phyloP scores from a whole-genome alignment of 169 alveolate genomes.

The Eimeria zaria region DNA sequence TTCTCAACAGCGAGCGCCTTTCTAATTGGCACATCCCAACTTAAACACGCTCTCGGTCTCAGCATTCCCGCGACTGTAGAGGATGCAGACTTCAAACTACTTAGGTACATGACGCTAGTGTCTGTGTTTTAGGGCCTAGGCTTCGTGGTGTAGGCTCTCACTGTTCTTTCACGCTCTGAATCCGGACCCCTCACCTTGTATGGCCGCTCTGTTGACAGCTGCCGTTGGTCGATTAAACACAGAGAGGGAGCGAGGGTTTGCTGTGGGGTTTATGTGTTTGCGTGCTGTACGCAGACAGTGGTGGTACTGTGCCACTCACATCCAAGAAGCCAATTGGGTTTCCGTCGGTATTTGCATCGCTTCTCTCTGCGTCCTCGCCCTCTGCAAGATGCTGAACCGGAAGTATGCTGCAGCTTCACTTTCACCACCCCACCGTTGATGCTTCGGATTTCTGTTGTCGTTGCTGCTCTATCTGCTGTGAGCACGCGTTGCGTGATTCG shows the following conservation, averaged over 20 bases:
- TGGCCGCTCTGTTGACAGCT: not conserved
- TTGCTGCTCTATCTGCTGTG: not conserved
- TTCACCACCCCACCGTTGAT: too few relatives aligned
- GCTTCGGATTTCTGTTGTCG: not conserved
- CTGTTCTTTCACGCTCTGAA: not conserved
- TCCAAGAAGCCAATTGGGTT: slow-evolving; percentile 71
- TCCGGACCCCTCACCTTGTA: not conserved
- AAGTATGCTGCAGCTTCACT: not conserved
- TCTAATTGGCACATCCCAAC: slow-evolving; percentile 85
- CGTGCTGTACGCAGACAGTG: slow-evolving; percentile 80
- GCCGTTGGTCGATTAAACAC: not conserved
- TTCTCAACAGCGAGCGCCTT: slow-evolving; percentile 86
- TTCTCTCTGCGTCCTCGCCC: slow-evolving; percentile 61
- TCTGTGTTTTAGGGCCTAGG: not conserved
- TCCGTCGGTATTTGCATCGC: slow-evolving; percentile 75
- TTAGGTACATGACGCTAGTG: not conserved
- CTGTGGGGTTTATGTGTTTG: not conserved
- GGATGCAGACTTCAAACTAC: slow-evolving; percentile 80
- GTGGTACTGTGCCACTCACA: slow-evolving; percentile 83
- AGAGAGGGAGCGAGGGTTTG: not conserved
- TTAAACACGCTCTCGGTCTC: slow-evolving; percentile 74
- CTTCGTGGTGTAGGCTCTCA: not conserved
- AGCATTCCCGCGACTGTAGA: slow-evolving; percentile 68
- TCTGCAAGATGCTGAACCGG: slow-evolving; percentile 58
- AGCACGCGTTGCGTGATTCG: not conserved